These are phyloP conservation scores for Gossypium laxum DNA, from an alignment of 441 rosid species.

Conservation along the genomic window DNA sequence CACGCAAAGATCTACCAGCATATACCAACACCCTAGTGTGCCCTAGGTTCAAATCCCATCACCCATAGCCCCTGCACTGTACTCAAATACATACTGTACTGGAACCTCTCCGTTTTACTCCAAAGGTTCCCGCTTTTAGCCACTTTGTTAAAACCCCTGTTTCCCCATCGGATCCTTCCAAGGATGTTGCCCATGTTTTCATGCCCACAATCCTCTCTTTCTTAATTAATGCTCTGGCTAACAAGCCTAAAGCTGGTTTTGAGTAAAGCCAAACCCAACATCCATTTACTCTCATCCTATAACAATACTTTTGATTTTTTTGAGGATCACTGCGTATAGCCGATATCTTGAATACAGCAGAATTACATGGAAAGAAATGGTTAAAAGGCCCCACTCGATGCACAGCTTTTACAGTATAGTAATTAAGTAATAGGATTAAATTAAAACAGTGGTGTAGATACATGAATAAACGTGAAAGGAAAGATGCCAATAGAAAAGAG, in stretches of 20 bases:
- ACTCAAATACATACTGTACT: background rate
- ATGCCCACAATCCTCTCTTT: background rate
- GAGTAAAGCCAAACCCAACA: no score
- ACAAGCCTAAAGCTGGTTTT: no score
- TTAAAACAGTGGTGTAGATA: background rate
- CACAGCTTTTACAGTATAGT: background rate
- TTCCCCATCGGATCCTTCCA: slow-evolving; percentile 1
- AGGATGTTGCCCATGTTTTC: background rate
- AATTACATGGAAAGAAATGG: background rate
- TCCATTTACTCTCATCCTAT: background rate
- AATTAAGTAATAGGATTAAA: background rate
- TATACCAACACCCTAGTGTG: background rate
- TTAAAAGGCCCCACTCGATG: background rate
- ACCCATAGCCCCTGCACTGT: background rate
- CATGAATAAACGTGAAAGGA: slow-evolving; percentile 1
- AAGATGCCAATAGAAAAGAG: background rate
- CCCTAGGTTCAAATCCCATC: slow-evolving; percentile 11
- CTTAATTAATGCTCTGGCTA: no score
- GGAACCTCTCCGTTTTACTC: background rate
- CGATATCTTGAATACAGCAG: background rate
- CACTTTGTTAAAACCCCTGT: background rate
- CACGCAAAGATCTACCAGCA: background rate
- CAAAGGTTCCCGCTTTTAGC: background rate
- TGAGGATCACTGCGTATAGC: background rate
- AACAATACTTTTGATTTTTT: background rate